A percentile compares a stretch with the other conserved stretches of the same genome.
Conservation (phyloP, 768 basidiomycete species). For the Russula vinacea region DNA sequence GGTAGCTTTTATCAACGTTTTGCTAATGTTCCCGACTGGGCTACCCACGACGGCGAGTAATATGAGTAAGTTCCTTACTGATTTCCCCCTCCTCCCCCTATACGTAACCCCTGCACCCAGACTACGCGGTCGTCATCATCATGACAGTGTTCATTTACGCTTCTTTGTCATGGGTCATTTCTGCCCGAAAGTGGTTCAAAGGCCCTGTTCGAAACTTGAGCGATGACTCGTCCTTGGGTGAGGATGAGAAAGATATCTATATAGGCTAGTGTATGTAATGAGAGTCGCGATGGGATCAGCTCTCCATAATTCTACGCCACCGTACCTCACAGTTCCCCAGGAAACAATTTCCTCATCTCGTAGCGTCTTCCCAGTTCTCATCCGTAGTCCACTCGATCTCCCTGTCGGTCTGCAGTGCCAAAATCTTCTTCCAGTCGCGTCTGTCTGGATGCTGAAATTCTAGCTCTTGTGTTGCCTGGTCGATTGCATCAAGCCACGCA, state of each 20-base stretch:
- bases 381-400: constrained; percentile 57
- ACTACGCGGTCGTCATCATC: constrained; percentile 67
- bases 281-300: background rate
- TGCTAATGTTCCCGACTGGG: constrained; percentile 48
- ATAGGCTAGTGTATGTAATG: background rate
- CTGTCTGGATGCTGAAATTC: constrained; percentile 38
- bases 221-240: constrained; percentile 7
- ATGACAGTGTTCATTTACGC: constrained; percentile 64
- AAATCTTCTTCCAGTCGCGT: constrained; percentile 35
- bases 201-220: constrained; percentile 54
- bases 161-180: constrained; percentile 58
- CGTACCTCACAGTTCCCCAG: constrained; percentile 35
- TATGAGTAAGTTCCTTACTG: constrained; percentile 27
- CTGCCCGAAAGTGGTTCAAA: constrained; percentile 68
- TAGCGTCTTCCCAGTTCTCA: constrained; percentile 50
- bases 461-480: constrained; percentile 43
- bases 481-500: constrained; percentile 54
- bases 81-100: background rate
- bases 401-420: constrained; percentile 52
- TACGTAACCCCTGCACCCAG: constrained; percentile 37
- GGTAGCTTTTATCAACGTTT: constrained; percentile 58
- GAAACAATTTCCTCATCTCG: constrained; percentile 40
- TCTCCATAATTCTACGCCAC: background rate
- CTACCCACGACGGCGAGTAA: constrained; percentile 7
- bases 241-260: constrained; percentile 2